Percentiles rank a stretch among this genome's conserved stretches.
These are phyloP conservation scores for Triangularia setosa DNA, from an alignment of 2,329 filamentous ascomycete species.

Conservation along the genomic window DNA sequence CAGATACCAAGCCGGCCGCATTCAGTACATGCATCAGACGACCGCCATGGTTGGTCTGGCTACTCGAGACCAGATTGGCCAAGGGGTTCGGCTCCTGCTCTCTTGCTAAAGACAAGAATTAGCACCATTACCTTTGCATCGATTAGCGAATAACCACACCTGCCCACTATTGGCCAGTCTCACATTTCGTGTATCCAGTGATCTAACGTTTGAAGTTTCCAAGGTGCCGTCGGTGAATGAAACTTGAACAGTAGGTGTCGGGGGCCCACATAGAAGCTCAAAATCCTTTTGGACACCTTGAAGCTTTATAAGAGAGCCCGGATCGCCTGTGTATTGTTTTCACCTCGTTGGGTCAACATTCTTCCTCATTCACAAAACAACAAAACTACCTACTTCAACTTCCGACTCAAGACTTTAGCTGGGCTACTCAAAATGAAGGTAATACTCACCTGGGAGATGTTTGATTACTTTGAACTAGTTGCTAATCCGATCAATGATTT, in stretches of 20 bases:
- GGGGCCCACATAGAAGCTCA: not conserved
- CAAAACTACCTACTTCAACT: not conserved
- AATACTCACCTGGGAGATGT: not conserved
- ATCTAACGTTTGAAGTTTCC: not conserved
- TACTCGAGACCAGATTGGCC: not conserved
- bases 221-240: not conserved
- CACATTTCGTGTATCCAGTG: not conserved
- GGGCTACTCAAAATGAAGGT: not conserved
- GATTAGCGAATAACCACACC: not conserved
- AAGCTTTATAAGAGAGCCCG: not conserved
- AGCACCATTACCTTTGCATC: no score
- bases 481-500: not conserved
- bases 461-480: not conserved
- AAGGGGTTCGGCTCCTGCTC: not conserved
- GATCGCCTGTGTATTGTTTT: not conserved
- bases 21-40: not conserved
- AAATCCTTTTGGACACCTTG: not conserved
- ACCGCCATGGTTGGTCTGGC: not conserved
- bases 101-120: no score
- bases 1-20: not conserved
- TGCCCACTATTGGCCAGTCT: not conserved
- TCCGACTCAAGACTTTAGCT: not conserved
- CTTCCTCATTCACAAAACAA: not conserved
- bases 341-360: not conserved
- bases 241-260: not conserved